Conservation (phyloP, 1,284 basidiomycete genomes). For the Clitocybe nebularis region DNA sequence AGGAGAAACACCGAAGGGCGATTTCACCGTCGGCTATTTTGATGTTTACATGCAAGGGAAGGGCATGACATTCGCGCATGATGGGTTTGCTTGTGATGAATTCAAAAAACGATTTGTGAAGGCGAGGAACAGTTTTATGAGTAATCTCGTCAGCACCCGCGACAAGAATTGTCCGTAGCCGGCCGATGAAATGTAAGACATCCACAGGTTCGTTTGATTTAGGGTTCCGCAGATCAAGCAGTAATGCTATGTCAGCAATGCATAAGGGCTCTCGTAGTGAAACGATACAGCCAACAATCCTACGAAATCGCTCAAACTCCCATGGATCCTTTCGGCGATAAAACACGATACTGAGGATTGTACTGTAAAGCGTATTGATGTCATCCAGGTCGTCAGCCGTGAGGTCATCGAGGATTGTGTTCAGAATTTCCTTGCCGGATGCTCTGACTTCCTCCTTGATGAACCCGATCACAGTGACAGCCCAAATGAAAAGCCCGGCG, state of each 20-base stretch:
- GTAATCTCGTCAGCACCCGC: constrained; percentile 8
- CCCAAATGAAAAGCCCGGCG: constrained; percentile 13
- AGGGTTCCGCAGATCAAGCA: constrained; percentile 9
- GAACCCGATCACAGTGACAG: constrained; percentile 6
- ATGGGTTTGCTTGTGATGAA: constrained; percentile 8
- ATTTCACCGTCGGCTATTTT: too few species aligned
- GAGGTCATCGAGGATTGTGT: constrained; percentile 3
- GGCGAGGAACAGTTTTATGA: constrained; percentile 8
- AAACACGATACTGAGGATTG: constrained; percentile 7
- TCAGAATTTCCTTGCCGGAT: constrained; percentile 2
- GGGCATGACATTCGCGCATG: too few species aligned
- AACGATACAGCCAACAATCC: constrained; percentile 7
- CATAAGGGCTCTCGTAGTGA: constrained; percentile 6
- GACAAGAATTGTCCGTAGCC: constrained; percentile 12
- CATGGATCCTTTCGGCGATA: too few species aligned
- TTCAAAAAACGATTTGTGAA: constrained; percentile 10
- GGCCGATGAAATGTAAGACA: constrained; percentile 5
- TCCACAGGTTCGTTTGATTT: constrained; percentile 6
- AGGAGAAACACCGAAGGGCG: too few species aligned
- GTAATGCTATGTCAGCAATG: constrained; percentile 1
- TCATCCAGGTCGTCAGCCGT: constrained; percentile 2
- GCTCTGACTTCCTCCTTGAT: constrained; percentile 4
- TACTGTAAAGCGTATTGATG: constrained; percentile 12
- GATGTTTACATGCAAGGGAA: too few species aligned
- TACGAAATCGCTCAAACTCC: constrained; percentile 3